phyloP scores from a whole-genome alignment of 108 stramenopile species.

The Stephanodiscus triporus region DNA sequence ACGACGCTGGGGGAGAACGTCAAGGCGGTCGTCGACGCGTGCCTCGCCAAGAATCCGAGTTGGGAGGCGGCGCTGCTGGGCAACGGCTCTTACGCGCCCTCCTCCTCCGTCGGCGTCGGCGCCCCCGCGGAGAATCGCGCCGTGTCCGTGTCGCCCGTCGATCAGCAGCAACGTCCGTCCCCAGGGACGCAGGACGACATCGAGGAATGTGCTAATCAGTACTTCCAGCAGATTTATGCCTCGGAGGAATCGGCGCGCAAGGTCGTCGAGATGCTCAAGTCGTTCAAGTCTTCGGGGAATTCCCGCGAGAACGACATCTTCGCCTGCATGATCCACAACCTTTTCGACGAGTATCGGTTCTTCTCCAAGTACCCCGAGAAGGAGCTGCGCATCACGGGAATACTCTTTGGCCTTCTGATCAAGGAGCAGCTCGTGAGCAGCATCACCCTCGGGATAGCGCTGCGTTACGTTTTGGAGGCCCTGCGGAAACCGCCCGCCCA shows the following conservation, averaged over 20 bases:
- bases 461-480: slow-evolving; percentile 98
- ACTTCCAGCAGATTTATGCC: slow-evolving; percentile 98
- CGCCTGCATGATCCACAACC: slow-evolving; percentile 98
- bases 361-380: slow-evolving; percentile 99
- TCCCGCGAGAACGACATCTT: slow-evolving; percentile 96
- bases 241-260: slow-evolving; percentile 93
- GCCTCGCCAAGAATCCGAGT: slow-evolving; percentile 60
- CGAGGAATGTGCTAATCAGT: slow-evolving; percentile 94
- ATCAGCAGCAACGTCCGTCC: slow-evolving; percentile 26
- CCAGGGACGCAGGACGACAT: slow-evolving; percentile 80
- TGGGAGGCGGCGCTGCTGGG: slow-evolving; percentile 15
- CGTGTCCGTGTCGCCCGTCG: not conserved
- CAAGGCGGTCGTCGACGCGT: slow-evolving; percentile 71
- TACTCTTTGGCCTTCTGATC: slow-evolving; percentile 96
- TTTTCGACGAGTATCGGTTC: slow-evolving; percentile 98
- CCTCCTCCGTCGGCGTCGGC: slow-evolving; percentile 16
- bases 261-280: slow-evolving; percentile 95
- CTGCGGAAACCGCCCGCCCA: slow-evolving; percentile 87
- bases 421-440: slow-evolving; percentile 97
- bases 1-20: slow-evolving; percentile 69
- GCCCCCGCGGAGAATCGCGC: not conserved
- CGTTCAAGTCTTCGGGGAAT: slow-evolving; percentile 93
- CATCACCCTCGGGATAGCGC: slow-evolving; percentile 97
- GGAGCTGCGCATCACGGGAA: slow-evolving; percentile 98
- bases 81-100: slow-evolving; percentile 27